Percentiles rank a stretch among this genome's conserved stretches.
Evolutionary conservation across 2,329 filamentous ascomycete genomes (phyloP).

Genomic region (Aspergillus jensenii): DNA sequence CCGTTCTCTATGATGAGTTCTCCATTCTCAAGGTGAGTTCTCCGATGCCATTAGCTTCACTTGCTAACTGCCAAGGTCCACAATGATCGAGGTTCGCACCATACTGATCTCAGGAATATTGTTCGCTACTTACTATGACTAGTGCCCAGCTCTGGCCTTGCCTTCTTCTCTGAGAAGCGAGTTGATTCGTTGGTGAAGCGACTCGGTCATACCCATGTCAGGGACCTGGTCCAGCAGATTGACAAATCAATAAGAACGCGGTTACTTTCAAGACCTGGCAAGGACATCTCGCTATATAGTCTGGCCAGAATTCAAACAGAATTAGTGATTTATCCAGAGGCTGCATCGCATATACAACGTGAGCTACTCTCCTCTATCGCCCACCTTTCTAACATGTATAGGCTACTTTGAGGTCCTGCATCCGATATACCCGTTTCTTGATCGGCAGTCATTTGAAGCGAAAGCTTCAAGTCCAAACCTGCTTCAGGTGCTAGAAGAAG

Average conservation of each 20-base stretch:
- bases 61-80: neutral
- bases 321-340: neutral
- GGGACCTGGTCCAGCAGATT: neutral
- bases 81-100: neutral
- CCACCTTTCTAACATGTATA: constrained; percentile 5
- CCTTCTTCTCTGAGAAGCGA: neutral
- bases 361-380: neutral
- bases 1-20: neutral
- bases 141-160: neutral
- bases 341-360: neutral
- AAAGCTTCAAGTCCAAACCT: constrained; percentile 45
- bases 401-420: constrained; percentile 43
- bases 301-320: neutral
- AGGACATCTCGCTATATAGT: neutral
- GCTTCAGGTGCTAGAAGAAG: constrained; percentile 52
- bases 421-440: constrained; percentile 43
- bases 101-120: neutral
- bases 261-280: neutral
- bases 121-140: neutral
- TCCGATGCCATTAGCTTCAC: neutral
- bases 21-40: neutral
- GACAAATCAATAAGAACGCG: neutral
- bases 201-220: neutral
- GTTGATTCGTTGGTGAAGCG: constrained; percentile 1
- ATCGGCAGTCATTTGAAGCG: constrained; percentile 34